phyloP scores from a whole-genome alignment of 202 grass and related monocot genomes.

The Panicum hallii region DNA sequence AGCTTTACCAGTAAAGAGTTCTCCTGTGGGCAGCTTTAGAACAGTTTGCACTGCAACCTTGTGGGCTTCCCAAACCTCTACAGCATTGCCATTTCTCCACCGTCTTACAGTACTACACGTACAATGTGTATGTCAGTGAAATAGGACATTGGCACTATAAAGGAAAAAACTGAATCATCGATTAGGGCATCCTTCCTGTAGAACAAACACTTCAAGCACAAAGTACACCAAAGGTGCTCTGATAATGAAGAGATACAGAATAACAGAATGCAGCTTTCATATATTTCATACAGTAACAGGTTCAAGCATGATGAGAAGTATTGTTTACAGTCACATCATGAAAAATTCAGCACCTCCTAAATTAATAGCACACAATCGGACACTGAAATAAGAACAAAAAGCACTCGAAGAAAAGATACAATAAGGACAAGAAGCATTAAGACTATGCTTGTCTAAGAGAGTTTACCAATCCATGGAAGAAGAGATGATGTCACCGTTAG shows the following conservation, averaged over 20 bases:
- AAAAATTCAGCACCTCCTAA: neutral
- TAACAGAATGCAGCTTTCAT: neutral
- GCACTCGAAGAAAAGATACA: slow-evolving; percentile 1
- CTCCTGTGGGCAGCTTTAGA: slow-evolving; percentile 76
- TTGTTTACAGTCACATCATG: neutral
- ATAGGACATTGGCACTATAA: neutral
- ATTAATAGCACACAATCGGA: neutral
- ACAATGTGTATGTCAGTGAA: slow-evolving; percentile 41
- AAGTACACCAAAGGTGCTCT: slow-evolving; percentile 3
- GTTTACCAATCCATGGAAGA: slow-evolving; percentile 89
- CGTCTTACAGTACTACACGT: slow-evolving; percentile 78
- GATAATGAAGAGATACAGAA: slow-evolving; percentile 3
- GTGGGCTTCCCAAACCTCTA: slow-evolving; percentile 96
- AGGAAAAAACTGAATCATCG: neutral
- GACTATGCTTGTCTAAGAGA: slow-evolving; percentile 3
- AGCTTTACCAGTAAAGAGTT: slow-evolving; percentile 74
- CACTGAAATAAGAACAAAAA: slow-evolving; percentile 21
- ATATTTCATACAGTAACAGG: neutral
- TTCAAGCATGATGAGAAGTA: neutral
- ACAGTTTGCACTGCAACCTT: slow-evolving; percentile 91
- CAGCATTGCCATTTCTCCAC: slow-evolving; percentile 75
- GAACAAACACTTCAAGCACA: slow-evolving; percentile 34
- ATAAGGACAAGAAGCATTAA: neutral
- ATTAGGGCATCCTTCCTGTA: slow-evolving; percentile 18
- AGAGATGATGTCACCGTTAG: slow-evolving; percentile 86